phyloP scores from a whole-genome alignment of 2,329 filamentous ascomycete genomes.

The Teratosphaeria gauchensis region DNA sequence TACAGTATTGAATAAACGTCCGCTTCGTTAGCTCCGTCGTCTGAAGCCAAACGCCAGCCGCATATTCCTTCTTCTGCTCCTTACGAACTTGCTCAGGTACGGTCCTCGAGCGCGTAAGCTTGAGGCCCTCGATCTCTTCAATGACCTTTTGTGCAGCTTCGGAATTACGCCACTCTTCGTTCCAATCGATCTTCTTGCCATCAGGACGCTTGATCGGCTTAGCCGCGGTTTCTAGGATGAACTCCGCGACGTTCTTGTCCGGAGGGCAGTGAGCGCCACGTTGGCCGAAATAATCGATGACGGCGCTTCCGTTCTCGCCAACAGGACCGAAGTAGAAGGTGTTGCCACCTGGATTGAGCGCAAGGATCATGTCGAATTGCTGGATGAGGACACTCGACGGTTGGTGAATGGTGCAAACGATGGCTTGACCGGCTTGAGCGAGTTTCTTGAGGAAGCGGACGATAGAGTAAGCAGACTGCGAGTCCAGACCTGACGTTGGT shows the following conservation, averaged over 20 bases:
- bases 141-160: conserved; percentile 50
- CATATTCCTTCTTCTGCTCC: conserved; percentile 43
- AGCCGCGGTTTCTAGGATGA: conserved; percentile 56
- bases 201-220: conserved; percentile 45
- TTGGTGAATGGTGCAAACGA: conserved; percentile 67
- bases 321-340: conserved; percentile 66
- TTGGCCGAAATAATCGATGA: conserved; percentile 59
- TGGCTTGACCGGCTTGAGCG: conserved; percentile 56
- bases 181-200: conserved; percentile 58
- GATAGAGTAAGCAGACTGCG: conserved; percentile 59
- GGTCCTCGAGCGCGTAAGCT: conserved; percentile 45
- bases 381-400: conserved; percentile 60
- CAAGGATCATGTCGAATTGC: conserved; percentile 65
- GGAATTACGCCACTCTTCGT: conserved; percentile 62
- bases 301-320: conserved; percentile 54
- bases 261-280: conserved; percentile 58
- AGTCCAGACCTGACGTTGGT: conserved; percentile 61
- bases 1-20: conserved; percentile 51
- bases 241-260: conserved; percentile 56
- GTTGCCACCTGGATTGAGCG: conserved; percentile 58
- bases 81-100: conserved; percentile 23
- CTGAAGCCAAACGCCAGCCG: conserved; percentile 54
- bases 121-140: conserved; percentile 57
- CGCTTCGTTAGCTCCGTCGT: conserved; percentile 58
- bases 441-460: conserved; percentile 61